Conservation (phyloP, 208 protist genomes). For the Crithidia mellificae region DNA sequence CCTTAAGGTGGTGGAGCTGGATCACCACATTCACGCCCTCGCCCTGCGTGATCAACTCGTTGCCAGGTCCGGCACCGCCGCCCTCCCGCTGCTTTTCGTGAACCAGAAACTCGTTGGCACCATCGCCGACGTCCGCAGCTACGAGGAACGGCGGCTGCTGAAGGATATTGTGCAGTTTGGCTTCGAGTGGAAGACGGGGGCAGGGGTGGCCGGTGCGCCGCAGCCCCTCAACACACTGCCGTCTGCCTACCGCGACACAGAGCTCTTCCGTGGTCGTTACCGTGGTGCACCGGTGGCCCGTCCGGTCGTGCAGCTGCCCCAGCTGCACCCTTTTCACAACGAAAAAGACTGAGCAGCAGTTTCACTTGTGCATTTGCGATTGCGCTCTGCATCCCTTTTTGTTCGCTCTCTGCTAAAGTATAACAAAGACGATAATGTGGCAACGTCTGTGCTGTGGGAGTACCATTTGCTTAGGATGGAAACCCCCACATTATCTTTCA, state of each 20-base stretch:
- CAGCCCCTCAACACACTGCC: conserved; percentile 67
- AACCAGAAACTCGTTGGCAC: conserved; percentile 82
- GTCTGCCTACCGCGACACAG: conserved; percentile 68
- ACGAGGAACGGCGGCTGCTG: conserved; percentile 69
- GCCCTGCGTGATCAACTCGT: conserved; percentile 60
- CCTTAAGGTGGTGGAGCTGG: conserved; percentile 84
- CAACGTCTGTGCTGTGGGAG: no score
- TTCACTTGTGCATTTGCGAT: background rate
- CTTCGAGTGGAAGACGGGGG: conserved; percentile 83
- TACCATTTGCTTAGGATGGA: no score
- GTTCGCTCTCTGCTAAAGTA: no score
- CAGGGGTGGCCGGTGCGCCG: conserved; percentile 27
- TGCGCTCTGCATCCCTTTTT: background rate
- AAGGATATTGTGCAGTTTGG: conserved; percentile 91
- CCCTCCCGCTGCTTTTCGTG: conserved; percentile 85
- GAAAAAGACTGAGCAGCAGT: conserved; percentile 19
- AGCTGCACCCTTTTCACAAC: conserved; percentile 60
- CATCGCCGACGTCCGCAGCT: conserved; percentile 56
- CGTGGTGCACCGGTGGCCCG: conserved; percentile 69
- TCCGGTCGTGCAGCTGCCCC: conserved; percentile 72
- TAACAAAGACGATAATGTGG: no score
- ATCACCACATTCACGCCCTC: conserved; percentile 76
- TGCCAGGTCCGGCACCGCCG: conserved; percentile 39
- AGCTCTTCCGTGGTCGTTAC: conserved; percentile 82
- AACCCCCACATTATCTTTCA: no score